Base-by-base conservation (phyloP, 805 yeast species). In the Candida nitratophila region DNA sequence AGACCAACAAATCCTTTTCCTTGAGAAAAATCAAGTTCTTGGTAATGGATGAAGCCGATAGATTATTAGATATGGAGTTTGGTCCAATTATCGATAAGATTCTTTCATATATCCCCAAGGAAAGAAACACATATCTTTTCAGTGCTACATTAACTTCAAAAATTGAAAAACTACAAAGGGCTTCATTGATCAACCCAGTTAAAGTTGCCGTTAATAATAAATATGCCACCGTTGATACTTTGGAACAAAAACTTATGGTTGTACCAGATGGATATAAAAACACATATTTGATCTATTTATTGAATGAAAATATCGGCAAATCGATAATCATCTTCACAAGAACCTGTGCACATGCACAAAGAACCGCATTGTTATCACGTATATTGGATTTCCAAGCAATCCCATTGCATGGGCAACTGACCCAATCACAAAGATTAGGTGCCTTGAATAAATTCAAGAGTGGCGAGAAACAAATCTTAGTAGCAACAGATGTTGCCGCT, bases 81-180 rank as follows among this genome's bases (percentile, higher is more conserved):
- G 97, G 96, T 14, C 96, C 96, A 34, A 96, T 90, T 15, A 70
- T 91, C 50, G 96, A 88, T 58, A 84, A 84, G 60, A 86, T 91
- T 49, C 70, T 91, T 44, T 83, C 81, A 50, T 77, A 87, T 41
- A 84, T 91, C 35, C 99, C 99, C 9, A 73, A 77, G 34, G 83
- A 87, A 49, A 76, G 93, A 64, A 87, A 89, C 4, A 85, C 93
- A 0, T 88, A 83, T 55, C 66, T 91, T 44, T 91, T 90, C 59
- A 86, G 96, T 27, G 99, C 99, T n/a, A 91, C 99, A 0, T 86
- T 95, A 82, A 91, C 98, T 2, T 85, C 86, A 38, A 93, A 93
- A 61, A 89, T 91, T 55, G 98, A 90, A 56, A 90, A 90, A 63
- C 71, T 91, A 52, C 98, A 93, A 66, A 72, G 98, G 48, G 98